phyloP scores from a whole-genome alignment of 169 alveolate species.

The Plasmodium adleri region DNA sequence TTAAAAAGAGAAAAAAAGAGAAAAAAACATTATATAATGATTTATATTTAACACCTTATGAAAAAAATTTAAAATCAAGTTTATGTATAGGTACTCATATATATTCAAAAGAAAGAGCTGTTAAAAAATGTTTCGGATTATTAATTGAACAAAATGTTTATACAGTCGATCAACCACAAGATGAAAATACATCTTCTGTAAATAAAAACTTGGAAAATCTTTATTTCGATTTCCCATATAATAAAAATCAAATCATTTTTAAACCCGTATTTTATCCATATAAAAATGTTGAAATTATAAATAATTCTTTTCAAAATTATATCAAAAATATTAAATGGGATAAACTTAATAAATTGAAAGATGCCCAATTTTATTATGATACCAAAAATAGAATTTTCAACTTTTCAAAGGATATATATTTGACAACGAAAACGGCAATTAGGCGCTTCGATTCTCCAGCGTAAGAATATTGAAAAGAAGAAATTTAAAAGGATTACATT shows the following conservation, averaged over 20 bases:
- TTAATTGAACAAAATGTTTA: slow-evolving; percentile 69
- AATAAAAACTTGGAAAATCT: slow-evolving; percentile 76
- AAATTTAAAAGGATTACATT: too few species aligned
- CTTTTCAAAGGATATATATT: slow-evolving; percentile 65
- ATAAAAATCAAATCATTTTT: slow-evolving; percentile 56
- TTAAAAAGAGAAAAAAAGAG: slow-evolving; percentile 41
- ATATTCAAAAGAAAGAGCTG: slow-evolving; percentile 77
- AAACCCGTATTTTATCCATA: slow-evolving; percentile 67
- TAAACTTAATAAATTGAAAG: slow-evolving; percentile 38
- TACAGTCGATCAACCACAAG: slow-evolving; percentile 43
- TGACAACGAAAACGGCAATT: slow-evolving; percentile 70
- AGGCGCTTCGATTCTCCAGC: slow-evolving; percentile 72
- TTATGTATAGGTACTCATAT: slow-evolving; percentile 77
- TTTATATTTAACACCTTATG: slow-evolving; percentile 73
- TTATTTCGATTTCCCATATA: slow-evolving; percentile 61
- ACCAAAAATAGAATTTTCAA: slow-evolving; percentile 45
- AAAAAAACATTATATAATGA: slow-evolving; percentile 65
- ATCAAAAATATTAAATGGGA: slow-evolving; percentile 55
- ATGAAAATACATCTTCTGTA: slow-evolving; percentile 44
- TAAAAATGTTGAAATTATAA: slow-evolving; percentile 49
- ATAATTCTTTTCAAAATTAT: slow-evolving; percentile 34
- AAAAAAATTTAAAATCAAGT: slow-evolving; percentile 76
- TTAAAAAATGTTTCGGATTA: slow-evolving; percentile 76
- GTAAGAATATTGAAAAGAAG: slow-evolving; percentile 6
- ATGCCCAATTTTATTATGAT: slow-evolving; percentile 54